Base-by-base conservation (phyloP, 2,329 filamentous ascomycete genomes). In the Diaporthe sp. region DNA sequence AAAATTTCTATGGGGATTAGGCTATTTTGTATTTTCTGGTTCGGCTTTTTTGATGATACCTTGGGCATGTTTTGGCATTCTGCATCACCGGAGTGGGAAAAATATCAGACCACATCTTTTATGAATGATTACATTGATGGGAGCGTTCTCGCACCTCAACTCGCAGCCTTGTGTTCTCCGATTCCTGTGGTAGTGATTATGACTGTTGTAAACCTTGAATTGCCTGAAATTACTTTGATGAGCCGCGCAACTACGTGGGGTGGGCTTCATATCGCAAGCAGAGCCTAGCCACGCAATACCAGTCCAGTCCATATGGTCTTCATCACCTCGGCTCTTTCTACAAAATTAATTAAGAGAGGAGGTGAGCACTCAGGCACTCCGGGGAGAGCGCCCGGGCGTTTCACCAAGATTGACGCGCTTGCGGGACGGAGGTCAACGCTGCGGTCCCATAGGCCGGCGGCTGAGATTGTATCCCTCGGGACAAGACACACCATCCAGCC, bases 1-100 rank as follows among this genome's bases (percentile, higher is more conserved):
- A 61, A 25, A 42, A 13, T 28, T 61, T 42, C 37, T n/a, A 34
- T 15, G 34, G 19, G 31, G 57, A 19, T 53, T 53, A 28, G 34
- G 65, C 65, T 42, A 42, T 70, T 70, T 70, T 70, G 49, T 55
- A 55, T 31, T 68, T 46, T 55, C 19, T 55, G 22, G 22, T 70
- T 55, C 65, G 65, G 65, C 49, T 70, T 67, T 70, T 61, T 70
- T 70, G 12, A 70, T 70, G 65, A 70, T 70, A 70, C 65, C 65
- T 70, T 42, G 65, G 46, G 65, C 65, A 55, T 70, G 46, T 53
- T 58, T 68, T 70, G 49, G 46, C 65, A 70, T 70, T 70, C 65
- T 55, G 65, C 65, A 70, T 70, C 34, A 42, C 22, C 8, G 46
- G 65, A 70, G 65, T 70, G 65, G 65, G 62, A 53, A 55, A 70